Evolutionary conservation across 2,329 filamentous ascomycete genomes (phyloP).

Genomic region (Cytospora mali): DNA sequence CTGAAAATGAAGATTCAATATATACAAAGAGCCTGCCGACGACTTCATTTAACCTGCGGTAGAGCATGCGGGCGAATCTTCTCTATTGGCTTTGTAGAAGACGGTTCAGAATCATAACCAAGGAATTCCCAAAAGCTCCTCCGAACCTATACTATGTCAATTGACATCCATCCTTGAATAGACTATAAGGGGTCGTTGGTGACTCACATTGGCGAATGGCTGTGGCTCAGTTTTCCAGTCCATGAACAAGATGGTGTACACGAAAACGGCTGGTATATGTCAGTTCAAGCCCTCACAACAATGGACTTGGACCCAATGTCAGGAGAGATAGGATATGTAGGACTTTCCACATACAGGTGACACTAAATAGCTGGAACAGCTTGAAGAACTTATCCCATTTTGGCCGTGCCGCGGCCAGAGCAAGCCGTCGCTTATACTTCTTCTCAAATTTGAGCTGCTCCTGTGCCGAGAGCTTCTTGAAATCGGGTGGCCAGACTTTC

Average conservation of each 20-base stretch:
- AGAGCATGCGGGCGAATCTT: neutral
- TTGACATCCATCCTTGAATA: slow-evolving; percentile 17
- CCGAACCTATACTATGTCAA: slow-evolving; percentile 30
- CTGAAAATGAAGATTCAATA: slow-evolving; percentile 15
- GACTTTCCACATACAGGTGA: slow-evolving; percentile 53
- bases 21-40: neutral
- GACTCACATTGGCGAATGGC: slow-evolving; percentile 53
- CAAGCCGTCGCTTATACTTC: slow-evolving; percentile 72
- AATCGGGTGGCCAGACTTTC: slow-evolving; percentile 78
- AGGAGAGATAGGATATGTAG: neutral
- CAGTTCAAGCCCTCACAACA: neutral
- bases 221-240: slow-evolving; percentile 54
- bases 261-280: slow-evolving; percentile 47
- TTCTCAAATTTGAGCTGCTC: slow-evolving; percentile 79
- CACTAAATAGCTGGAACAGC: slow-evolving; percentile 63
- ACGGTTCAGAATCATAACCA: slow-evolving; percentile 20
- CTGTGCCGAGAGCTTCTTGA: slow-evolving; percentile 67
- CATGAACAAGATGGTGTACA: slow-evolving; percentile 64
- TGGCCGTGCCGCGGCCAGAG: slow-evolving; percentile 63
- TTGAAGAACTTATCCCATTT: slow-evolving; percentile 66
- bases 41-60: neutral
- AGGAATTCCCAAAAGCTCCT: slow-evolving; percentile 32
- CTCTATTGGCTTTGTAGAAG: slow-evolving; percentile 8
- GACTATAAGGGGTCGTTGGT: slow-evolving; percentile 13
- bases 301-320: neutral